Evolutionary conservation across 2,329 filamentous ascomycete genomes (phyloP), one percentile per base, ranked within the genome.

Genomic region (Monilinia fructigena): DNA sequence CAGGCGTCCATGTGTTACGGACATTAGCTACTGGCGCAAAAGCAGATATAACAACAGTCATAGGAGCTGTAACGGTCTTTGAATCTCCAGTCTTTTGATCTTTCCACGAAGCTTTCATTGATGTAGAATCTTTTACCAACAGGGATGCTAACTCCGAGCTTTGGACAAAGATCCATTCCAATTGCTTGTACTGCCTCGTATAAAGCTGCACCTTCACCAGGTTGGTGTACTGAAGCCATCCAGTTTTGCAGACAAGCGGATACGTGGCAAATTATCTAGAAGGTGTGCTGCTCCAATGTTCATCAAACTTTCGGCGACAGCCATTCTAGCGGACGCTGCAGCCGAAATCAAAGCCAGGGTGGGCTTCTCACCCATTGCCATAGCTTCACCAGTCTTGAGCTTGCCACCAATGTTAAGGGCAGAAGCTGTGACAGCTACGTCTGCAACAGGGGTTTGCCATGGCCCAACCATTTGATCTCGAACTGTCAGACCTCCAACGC

Each of bases 51-150:
- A 97, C 89, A 7, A 96, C 84, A 0, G 94, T 96, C 73, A 98
- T 86, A 1, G 95, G 95, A 5, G 95, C 92, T 48, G 92, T 97
- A 60, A 98, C 94, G 71, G 93, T 93, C 80, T 91, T 95, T 18
- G 84, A 80, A 69, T 90, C 83, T 23, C 86, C 85, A 40, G 82
- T 85, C 66, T 84, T 81, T 68, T 82, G 81, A 71, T 94, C 90
- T 75, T 87, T 90, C 95, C 95, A 98, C 66, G 92, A 92, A 74
- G 96, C 94, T 82, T 97, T 97, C 95, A 99, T 98, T 3, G 93
- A 97, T 79, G 96, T 97, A 0, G 94, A 98, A 78, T 99, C 95
- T 80, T 80, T 99, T 98, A 65, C 95, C 95, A 11, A 98, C 95
- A 4, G 95, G 95, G 68, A 99, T 98, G 66, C 90, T 92, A 68